phyloP scores from a whole-genome alignment of 768 basidiomycete species.

The Suillus occidentalis region DNA sequence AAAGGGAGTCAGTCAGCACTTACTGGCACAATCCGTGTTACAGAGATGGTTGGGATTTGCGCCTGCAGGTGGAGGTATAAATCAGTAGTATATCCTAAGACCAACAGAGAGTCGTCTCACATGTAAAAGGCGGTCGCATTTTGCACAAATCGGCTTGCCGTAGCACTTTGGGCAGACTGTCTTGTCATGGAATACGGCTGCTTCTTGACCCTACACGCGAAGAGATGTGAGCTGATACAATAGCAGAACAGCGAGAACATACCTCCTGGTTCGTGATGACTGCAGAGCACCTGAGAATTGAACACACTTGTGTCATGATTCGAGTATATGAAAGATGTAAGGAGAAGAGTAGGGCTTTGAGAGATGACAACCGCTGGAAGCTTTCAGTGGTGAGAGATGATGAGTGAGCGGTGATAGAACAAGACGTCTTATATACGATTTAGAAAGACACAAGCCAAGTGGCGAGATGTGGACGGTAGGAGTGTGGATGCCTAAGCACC shows the following conservation, averaged over 20 bases:
- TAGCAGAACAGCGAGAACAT: background rate
- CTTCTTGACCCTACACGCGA: background rate
- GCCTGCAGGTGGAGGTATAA: background rate
- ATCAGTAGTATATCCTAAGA: background rate
- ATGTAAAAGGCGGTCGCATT: background rate
- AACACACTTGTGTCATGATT: background rate
- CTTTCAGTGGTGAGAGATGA: background rate
- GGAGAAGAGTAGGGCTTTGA: background rate
- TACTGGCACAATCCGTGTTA: background rate
- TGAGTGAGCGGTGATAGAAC: background rate
- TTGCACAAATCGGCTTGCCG: background rate
- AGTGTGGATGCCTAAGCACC: background rate
- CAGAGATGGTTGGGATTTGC: background rate
- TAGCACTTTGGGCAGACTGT: background rate
- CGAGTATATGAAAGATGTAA: background rate
- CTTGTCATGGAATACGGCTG: background rate
- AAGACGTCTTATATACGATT: background rate
- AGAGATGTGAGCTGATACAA: background rate
- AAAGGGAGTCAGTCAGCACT: background rate
- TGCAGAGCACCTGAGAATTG: background rate
- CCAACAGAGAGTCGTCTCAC: background rate
- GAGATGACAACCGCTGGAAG: background rate
- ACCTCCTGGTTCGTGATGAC: background rate
- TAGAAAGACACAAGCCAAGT: background rate
- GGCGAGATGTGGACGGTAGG: background rate